A percentile compares a stretch with the other conserved stretches of the same genome.
These are phyloP conservation scores for Saprolegnia parasitica DNA, from an alignment of 352 stramenopile genomes.

Conservation along the genomic window DNA sequence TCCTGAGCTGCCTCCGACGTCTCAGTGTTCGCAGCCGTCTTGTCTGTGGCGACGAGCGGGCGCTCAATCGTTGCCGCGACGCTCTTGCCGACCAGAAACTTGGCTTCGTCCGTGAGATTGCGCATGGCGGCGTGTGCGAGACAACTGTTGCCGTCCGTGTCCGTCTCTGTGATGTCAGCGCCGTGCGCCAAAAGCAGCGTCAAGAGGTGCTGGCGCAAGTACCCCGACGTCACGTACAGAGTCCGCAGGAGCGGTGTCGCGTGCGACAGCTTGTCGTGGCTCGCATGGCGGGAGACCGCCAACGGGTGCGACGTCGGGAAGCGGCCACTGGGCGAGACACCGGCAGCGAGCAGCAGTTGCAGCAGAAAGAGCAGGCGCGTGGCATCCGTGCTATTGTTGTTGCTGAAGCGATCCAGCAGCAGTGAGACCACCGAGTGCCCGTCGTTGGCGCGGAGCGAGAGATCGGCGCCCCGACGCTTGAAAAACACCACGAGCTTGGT, in stretches of 20 bases:
- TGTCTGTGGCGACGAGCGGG: constrained; percentile 39
- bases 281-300: constrained; percentile 30
- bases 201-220: constrained; percentile 39
- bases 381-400: neutral
- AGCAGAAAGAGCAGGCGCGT: neutral
- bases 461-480: constrained; percentile 25
- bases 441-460: constrained; percentile 32
- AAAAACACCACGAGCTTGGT: too few species aligned
- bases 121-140: constrained; percentile 54
- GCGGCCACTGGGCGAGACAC: constrained; percentile 14
- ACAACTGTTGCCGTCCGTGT: constrained; percentile 52
- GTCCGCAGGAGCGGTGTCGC: constrained; percentile 45
- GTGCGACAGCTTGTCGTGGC: constrained; percentile 21
- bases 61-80: constrained; percentile 26
- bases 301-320: neutral
- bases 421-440: neutral
- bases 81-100: constrained; percentile 43
- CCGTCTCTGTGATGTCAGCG: constrained; percentile 43
- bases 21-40: constrained; percentile 29
- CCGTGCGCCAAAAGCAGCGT: constrained; percentile 54
- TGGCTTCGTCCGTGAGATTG: constrained; percentile 47
- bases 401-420: neutral
- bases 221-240: constrained; percentile 36
- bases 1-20: too few species aligned
- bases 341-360: neutral